phyloP scores from a whole-genome alignment of 345 rosid species.

The Anastatica hierochuntica region DNA sequence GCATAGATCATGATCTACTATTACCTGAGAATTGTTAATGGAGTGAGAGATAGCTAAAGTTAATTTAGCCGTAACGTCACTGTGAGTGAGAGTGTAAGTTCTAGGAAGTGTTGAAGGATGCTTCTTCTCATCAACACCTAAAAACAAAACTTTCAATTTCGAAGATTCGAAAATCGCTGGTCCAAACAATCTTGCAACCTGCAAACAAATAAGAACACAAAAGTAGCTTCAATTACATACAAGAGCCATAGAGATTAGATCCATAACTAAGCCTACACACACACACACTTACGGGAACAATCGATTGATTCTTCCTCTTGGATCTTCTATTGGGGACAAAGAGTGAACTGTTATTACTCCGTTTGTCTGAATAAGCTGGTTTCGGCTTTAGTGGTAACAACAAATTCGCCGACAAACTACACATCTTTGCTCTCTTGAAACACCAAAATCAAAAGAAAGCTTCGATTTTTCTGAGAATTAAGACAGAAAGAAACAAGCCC shows the following conservation, averaged over 20 bases:
- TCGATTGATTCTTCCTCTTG: constrained; percentile 37
- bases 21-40: constrained; percentile 90
- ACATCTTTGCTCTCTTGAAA: constrained; percentile 36
- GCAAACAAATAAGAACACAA: background rate
- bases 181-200: constrained; percentile 91
- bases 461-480: constrained; percentile 20
- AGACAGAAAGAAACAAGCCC: background rate
- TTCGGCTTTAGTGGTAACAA: constrained; percentile 36
- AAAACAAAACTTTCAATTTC: constrained; percentile 74
- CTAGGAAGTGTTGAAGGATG: constrained; percentile 88
- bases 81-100: constrained; percentile 86
- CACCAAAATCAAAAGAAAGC: constrained; percentile 16
- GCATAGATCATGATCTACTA: too few relatives aligned
- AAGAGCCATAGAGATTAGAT: too few relatives aligned
- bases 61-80: constrained; percentile 77
- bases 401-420: constrained; percentile 33
- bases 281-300: constrained; percentile 45
- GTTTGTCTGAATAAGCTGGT: constrained; percentile 38
- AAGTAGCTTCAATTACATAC: too few relatives aligned
- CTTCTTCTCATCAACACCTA: constrained; percentile 86
- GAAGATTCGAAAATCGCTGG: constrained; percentile 92
- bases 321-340: constrained; percentile 33
- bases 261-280: too few relatives aligned
- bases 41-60: constrained; percentile 85
- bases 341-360: constrained; percentile 30